Evolutionary conservation across 495 filamentous ascomycete species (phyloP), one percentile per base, ranked within the genome.

Genomic region (Penicillium riverlandense): DNA sequence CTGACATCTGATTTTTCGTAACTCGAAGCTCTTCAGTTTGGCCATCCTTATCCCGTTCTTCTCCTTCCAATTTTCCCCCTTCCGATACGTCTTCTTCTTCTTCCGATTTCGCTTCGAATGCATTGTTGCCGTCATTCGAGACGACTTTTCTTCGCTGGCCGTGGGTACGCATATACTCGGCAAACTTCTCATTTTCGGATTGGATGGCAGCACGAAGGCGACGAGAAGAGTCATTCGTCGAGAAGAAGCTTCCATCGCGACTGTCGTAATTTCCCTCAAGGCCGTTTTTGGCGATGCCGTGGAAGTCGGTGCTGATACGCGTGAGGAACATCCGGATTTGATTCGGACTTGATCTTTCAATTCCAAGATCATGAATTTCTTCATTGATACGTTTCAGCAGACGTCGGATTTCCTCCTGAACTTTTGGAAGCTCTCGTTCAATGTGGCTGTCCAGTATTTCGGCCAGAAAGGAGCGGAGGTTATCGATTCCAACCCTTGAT

Each of bases 381-480:
- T 52, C 12, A 4, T 45, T 35, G 2, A 30, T 36, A 6, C 16
- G 13, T 9, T 48, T 9, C 1, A 62, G 37, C 2, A 59, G 13
- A 8, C 29, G 32, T 13, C 38, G 39, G 0, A 59, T 27, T 4
- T 58, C 58, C 8, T 58, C 33, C 8, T 44, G 43, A 2, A 65
- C 56, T 12, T 54, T 62, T 0, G 54, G 59, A 0, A 65, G 38
- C 32, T 57, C 50, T 3, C 44, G 42, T 34, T 65, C 49, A 27
- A 65, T 60, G 29, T 62, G 54, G 6, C 44, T 48, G 8, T 61
- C 53, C 2, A 62, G 38, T 6, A 62, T 28, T 4, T 55, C 51
- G 37, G 60, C 36, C 35, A 62, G 10, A 27, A 62, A 62, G 1
- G 2, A 13, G 6, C 50, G 50, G 4, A 65, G 41, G 5, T 53